Conservation (phyloP, 2,329 filamentous ascomycete genomes). For the Hypoxylon sp. region DNA sequence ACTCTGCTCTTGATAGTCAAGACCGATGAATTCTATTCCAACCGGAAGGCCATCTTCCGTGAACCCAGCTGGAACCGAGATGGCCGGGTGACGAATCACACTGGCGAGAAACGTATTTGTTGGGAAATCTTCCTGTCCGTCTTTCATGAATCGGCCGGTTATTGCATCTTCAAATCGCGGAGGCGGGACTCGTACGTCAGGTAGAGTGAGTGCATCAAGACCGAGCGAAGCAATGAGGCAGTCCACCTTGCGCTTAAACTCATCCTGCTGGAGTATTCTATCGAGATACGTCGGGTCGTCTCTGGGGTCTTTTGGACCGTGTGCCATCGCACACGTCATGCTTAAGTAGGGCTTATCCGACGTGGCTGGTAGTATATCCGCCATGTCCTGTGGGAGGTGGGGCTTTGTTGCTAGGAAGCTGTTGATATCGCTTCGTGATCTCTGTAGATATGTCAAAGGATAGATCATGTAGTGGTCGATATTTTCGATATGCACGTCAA, state of each 20-base stretch:
- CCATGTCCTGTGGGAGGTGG: constrained; percentile 47
- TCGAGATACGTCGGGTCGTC: constrained; percentile 51
- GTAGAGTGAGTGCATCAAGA: constrained; percentile 55
- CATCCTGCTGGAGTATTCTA: constrained; percentile 45
- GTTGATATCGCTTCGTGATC: constrained; percentile 53
- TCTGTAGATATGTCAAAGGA: constrained; percentile 48
- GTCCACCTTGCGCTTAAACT: constrained; percentile 53
- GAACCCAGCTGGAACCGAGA: constrained; percentile 55
- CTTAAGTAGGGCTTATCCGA: constrained; percentile 43
- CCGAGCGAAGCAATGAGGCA: constrained; percentile 51
- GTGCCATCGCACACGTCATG: constrained; percentile 47
- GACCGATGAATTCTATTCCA: constrained; percentile 51
- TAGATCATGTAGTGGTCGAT: constrained; percentile 48
- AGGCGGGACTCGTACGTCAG: constrained; percentile 54
- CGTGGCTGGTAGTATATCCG: constrained; percentile 39
- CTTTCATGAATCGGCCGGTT: constrained; percentile 47
- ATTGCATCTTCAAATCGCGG: constrained; percentile 53
- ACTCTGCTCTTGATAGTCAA: constrained; percentile 47
- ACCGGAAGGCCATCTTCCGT: constrained; percentile 52
- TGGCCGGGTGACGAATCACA: constrained; percentile 53
- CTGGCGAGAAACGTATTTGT: constrained; percentile 57
- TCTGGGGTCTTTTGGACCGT: constrained; percentile 44
- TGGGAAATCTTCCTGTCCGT: constrained; percentile 49
- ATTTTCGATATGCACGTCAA: constrained; percentile 50
- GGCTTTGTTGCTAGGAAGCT: constrained; percentile 57